Evolutionary conservation across 2,329 filamentous ascomycete genomes (phyloP).

Genomic region (Ceratocystis diversiconidia): DNA sequence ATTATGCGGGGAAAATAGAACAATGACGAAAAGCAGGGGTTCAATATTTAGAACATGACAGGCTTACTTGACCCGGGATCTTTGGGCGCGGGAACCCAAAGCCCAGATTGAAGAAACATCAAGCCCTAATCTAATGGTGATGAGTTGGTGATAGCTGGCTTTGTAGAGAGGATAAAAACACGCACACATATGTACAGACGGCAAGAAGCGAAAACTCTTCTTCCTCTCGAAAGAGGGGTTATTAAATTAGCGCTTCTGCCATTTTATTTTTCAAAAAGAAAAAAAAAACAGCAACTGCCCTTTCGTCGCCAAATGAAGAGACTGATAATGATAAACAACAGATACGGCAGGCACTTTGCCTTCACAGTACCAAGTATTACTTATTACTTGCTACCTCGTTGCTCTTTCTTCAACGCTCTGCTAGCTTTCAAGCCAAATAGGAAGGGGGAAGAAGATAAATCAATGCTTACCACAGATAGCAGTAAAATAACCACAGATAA

Average conservation of each 20-base stretch:
- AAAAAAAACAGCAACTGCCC: not conserved
- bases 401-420: too few species aligned
- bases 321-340: too few species aligned
- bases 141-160: not conserved
- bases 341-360: too few species aligned
- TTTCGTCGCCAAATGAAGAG: too few species aligned
- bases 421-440: too few species aligned
- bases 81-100: not conserved
- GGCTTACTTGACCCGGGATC: not conserved
- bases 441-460: too few species aligned
- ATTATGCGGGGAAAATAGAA: not conserved
- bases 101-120: not conserved
- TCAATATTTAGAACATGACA: too few species aligned
- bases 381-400: too few species aligned
- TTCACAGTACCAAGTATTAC: too few species aligned
- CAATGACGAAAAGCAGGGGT: too few species aligned
- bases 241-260: not conserved
- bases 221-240: not conserved
- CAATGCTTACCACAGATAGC: conserved; percentile 14
- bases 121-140: not conserved
- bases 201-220: not conserved
- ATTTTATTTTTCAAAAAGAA: not conserved
- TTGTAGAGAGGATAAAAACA: not conserved
- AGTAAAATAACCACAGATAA: conserved; percentile 8
- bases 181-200: not conserved